Evolutionary conservation across 441 rosid species (phyloP).

Genomic region (Dalechampia spathulata): DNA sequence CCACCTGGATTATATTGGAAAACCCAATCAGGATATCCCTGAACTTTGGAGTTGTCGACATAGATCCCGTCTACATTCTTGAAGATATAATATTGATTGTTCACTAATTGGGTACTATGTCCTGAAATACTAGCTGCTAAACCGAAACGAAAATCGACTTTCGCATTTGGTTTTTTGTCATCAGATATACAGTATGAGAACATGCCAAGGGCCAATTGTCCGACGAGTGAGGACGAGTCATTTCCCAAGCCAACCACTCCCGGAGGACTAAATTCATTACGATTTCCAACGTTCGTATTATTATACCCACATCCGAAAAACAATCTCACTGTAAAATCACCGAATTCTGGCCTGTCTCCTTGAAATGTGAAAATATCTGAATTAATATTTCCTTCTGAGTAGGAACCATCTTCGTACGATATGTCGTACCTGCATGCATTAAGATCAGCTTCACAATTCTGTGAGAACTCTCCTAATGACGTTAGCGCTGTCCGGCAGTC

Average conservation of each 20-base stretch:
- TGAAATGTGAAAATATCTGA: background rate
- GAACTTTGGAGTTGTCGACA: background rate
- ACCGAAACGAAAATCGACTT: background rate
- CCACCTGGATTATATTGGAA: background rate
- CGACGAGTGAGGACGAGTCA: background rate
- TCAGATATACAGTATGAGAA: conserved; percentile 2
- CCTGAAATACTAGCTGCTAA: conserved; percentile 4
- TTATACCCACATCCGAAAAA: conserved; percentile 4
- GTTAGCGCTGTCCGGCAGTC: background rate
- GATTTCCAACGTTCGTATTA: background rate
- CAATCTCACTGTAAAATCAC: background rate
- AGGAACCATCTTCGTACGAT: background rate
- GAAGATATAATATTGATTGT: background rate
- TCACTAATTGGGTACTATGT: background rate
- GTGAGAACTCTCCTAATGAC: background rate
- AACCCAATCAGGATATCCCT: background rate
- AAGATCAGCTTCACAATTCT: background rate
- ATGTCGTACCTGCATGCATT: background rate
- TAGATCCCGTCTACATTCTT: conserved; percentile 1
- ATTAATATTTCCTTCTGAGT: background rate
- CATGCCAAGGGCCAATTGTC: background rate
- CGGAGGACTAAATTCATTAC: background rate
- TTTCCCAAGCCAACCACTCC: background rate
- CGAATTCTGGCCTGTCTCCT: background rate
- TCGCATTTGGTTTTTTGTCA: background rate